These are phyloP conservation scores for Neofusicoccum laricinum DNA, from an alignment of 2,329 filamentous ascomycete genomes.

Conservation along the genomic window DNA sequence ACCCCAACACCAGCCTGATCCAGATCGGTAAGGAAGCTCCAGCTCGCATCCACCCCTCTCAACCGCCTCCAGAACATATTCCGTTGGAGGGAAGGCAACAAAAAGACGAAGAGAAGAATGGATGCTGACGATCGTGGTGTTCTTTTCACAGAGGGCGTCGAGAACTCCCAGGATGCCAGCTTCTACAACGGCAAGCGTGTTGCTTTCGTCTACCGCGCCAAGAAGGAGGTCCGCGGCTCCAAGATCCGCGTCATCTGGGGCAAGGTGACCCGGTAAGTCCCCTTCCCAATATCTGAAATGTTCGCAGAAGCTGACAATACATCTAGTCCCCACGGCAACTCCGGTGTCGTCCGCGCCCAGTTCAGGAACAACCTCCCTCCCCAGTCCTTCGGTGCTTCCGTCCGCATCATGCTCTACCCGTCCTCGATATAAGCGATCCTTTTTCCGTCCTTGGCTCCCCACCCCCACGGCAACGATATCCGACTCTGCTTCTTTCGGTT, in stretches of 20 bases:
- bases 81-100: neutral
- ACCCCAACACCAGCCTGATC: slow-evolving; percentile 72
- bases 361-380: slow-evolving; percentile 91
- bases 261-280: slow-evolving; percentile 72
- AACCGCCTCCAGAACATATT: neutral
- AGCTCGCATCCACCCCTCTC: no score
- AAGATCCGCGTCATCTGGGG: slow-evolving; percentile 97
- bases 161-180: slow-evolving; percentile 78
- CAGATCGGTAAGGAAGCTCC: slow-evolving; percentile 73
- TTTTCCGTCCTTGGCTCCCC: neutral
- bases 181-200: slow-evolving; percentile 99
- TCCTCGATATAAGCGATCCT: slow-evolving; percentile 16
- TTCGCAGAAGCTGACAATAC: neutral
- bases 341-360: slow-evolving; percentile 91
- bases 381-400: slow-evolving; percentile 68
- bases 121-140: neutral
- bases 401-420: slow-evolving; percentile 93
- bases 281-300: no score
- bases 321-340: slow-evolving; percentile 63
- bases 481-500: no score
- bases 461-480: neutral
- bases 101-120: neutral
- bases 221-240: slow-evolving; percentile 88
- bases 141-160: slow-evolving; percentile 56
- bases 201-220: slow-evolving; percentile 92